Percentiles rank a stretch among this genome's conserved stretches.
Evolutionary conservation across 345 rosid genomes (phyloP).

Genomic region (Gossypium rotundifolium): DNA sequence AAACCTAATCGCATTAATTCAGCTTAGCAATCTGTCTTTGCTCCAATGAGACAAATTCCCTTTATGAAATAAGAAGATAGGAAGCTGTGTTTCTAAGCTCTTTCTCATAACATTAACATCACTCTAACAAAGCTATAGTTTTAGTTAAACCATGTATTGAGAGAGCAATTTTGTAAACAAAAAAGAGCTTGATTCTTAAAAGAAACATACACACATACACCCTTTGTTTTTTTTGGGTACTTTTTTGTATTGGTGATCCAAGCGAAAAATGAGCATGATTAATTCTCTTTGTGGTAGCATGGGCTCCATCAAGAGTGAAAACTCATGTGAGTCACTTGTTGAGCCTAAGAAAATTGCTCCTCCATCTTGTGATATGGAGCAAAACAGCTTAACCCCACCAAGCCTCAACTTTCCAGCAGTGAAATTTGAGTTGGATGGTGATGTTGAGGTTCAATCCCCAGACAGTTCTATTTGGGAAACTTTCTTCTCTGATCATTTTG

Average conservation of each 20-base stretch:
- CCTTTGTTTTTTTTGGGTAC: background rate
- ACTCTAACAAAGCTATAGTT: background rate
- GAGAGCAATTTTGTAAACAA: background rate
- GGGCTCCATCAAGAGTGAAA: slow-evolving; percentile 40
- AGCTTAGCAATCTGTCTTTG: slow-evolving; percentile 4
- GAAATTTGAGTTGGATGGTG: slow-evolving; percentile 44
- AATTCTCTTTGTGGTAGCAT: slow-evolving; percentile 37
- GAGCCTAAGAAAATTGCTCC: slow-evolving; percentile 22
- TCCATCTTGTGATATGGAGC: slow-evolving; percentile 33
- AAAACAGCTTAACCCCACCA: slow-evolving; percentile 35
- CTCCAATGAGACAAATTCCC: slow-evolving; percentile 16
- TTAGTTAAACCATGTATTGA: background rate
- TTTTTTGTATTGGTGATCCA: background rate
- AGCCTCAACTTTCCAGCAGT: slow-evolving; percentile 44
- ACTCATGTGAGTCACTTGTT: slow-evolving; percentile 28
- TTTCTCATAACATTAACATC: background rate
- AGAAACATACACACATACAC: background rate
- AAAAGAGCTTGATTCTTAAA: background rate
- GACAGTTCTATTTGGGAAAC: slow-evolving; percentile 53
- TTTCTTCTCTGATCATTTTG: slow-evolving; percentile 50
- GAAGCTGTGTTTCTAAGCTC: slow-evolving; percentile 2
- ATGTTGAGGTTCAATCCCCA: slow-evolving; percentile 51
- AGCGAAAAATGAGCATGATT: slow-evolving; percentile 18
- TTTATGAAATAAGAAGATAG: slow-evolving; percentile 15
- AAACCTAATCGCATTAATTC: slow-evolving; percentile 20